phyloP scores from a whole-genome alignment of 495 filamentous ascomycete genomes.

The Penicillium manginii region DNA sequence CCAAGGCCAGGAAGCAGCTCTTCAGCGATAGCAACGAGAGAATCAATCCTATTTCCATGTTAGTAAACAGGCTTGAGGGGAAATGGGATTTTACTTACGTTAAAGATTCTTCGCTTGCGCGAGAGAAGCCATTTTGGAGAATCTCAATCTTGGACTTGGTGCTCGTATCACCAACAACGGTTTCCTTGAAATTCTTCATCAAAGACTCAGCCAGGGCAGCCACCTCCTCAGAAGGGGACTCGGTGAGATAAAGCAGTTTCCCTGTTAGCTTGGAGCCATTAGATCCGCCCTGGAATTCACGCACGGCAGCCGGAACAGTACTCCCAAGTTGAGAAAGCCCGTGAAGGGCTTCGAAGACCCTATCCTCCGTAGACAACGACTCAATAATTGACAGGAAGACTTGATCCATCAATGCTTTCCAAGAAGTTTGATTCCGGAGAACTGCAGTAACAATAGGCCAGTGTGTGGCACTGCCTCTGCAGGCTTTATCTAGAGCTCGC shows the following conservation, averaged over 20 bases:
- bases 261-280: conserved; percentile 58
- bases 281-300: conserved; percentile 44
- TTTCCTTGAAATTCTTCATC: conserved; percentile 43
- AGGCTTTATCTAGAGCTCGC: conserved; percentile 41
- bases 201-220: conserved; percentile 53
- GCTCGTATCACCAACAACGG: conserved; percentile 39
- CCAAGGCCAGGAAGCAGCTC: conserved; percentile 50
- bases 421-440: conserved; percentile 48
- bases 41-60: conserved; percentile 46
- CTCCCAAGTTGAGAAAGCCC: conserved; percentile 45
- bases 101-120: conserved; percentile 57
- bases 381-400: conserved; percentile 47
- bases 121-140: conserved; percentile 53
- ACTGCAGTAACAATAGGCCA: conserved; percentile 52
- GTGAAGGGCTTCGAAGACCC: conserved; percentile 36
- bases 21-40: conserved; percentile 56
- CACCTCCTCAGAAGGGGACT: conserved; percentile 59
- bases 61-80: conserved; percentile 18
- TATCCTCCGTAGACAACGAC: conserved; percentile 38
- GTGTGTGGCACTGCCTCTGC: conserved; percentile 40
- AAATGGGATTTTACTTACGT: conserved; percentile 39
- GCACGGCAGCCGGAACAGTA: conserved; percentile 38
- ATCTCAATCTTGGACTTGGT: conserved; percentile 51
- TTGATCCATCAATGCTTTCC: conserved; percentile 43
- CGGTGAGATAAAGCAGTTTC: conserved; percentile 59